A percentile compares a stretch with the other conserved stretches of the same genome.
Conservation (phyloP, 2,329 filamentous ascomycete species). For the Clarireedia homoeocarpa region DNA sequence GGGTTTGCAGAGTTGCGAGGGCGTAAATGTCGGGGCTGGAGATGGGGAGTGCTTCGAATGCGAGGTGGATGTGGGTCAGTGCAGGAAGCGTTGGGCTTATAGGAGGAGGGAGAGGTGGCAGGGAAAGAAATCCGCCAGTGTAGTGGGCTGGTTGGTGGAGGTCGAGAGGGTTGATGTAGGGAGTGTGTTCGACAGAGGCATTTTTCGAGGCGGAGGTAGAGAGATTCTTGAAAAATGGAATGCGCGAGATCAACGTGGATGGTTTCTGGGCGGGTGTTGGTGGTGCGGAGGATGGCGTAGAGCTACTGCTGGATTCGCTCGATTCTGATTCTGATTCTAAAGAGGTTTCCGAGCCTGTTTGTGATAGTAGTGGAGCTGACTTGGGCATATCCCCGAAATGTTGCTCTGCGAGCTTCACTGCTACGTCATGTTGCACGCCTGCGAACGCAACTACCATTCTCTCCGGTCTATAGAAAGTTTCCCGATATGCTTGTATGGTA, state of each 20-base stretch:
- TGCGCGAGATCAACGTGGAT: conserved; percentile 67
- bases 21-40: conserved; percentile 91
- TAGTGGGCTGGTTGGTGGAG: conserved; percentile 64
- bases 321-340: conserved; percentile 31
- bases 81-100: conserved; percentile 68
- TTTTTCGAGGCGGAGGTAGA: conserved; percentile 63
- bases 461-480: conserved; percentile 80
- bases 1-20: conserved; percentile 86
- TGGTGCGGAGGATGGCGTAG: conserved; percentile 31
- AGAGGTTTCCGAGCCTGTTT: conserved; percentile 52
- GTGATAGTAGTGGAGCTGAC: conserved; percentile 41
- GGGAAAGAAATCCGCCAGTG: conserved; percentile 85
- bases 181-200: conserved; percentile 45
- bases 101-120: conserved; percentile 72
- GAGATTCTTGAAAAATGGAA: conserved; percentile 86
- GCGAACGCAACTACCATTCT: conserved; percentile 93
- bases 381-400: conserved; percentile 88
- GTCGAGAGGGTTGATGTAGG: conserved; percentile 35
- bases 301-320: conserved; percentile 24
- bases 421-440: conserved; percentile 74
- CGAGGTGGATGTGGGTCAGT: conserved; percentile 89
- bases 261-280: conserved; percentile 40
- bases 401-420: conserved; percentile 70
- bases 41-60: conserved; percentile 91
- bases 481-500: conserved; percentile 70